Conservation (phyloP, 1,284 basidiomycete genomes). For the Cryptococcus sp. region DNA sequence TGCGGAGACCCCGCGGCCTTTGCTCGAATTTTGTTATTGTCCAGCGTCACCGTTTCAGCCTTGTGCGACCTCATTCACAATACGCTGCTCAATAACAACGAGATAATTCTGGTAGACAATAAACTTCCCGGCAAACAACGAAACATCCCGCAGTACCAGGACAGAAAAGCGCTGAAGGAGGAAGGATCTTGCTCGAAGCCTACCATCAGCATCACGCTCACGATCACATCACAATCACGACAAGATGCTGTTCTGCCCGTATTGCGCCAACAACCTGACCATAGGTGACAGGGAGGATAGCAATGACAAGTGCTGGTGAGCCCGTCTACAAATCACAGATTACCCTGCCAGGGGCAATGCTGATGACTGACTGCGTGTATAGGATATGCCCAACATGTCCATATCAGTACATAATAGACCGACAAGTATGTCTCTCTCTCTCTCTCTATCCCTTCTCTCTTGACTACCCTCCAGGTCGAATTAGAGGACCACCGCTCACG, state of each 20-base stretch:
- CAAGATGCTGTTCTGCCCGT: slow-evolving; percentile 89
- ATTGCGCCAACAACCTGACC: slow-evolving; percentile 87
- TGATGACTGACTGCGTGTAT: background rate
- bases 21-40: slow-evolving; percentile 1
- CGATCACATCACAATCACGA: background rate
- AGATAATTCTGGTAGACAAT: no score
- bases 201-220: background rate
- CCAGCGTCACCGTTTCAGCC: background rate
- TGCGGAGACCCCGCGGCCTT: background rate
- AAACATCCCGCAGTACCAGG: no score
- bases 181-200: background rate
- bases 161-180: no score
- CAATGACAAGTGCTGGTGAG: slow-evolving; percentile 51
- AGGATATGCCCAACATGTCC: slow-evolving; percentile 94
- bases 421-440: slow-evolving; percentile 61
- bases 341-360: background rate
- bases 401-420: slow-evolving; percentile 86
- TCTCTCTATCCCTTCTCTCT: background rate
- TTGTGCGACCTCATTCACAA: background rate
- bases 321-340: no score
- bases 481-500: background rate
- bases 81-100: no score
- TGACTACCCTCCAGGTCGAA: background rate
- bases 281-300: slow-evolving; percentile 58
- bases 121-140: no score